Evolutionary conservation across 2,329 filamentous ascomycete species (phyloP).

Genomic region (Fusarium pininemorale): DNA sequence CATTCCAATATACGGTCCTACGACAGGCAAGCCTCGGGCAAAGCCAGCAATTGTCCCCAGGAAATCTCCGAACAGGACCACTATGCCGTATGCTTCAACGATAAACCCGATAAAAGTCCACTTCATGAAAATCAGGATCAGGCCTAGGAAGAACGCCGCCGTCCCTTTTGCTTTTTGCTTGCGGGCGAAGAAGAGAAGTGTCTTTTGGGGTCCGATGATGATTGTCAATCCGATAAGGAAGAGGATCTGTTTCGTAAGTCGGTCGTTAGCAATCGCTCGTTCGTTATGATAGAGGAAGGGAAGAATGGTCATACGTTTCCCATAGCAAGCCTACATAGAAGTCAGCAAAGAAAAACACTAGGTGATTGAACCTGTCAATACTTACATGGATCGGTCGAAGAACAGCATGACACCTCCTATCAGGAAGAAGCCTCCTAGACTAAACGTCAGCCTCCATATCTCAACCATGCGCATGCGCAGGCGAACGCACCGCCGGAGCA

Average conservation of each 20-base stretch:
- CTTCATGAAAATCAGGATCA: constrained; percentile 83
- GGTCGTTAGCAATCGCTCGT: constrained; percentile 23
- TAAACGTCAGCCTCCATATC: constrained; percentile 26
- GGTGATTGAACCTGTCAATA: constrained; percentile 28
- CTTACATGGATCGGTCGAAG: constrained; percentile 95
- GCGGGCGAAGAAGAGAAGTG: constrained; percentile 91
- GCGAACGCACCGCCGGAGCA: constrained; percentile 88
- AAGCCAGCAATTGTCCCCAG: constrained; percentile 91
- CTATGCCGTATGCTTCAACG: constrained; percentile 91
- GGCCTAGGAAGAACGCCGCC: constrained; percentile 83
- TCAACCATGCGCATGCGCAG: constrained; percentile 39
- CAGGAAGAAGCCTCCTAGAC: constrained; percentile 88
- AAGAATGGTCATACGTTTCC: constrained; percentile 76
- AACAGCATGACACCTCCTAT: constrained; percentile 95
- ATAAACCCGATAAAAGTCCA: constrained; percentile 94
- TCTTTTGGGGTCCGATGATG: constrained; percentile 93
- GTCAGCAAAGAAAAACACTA: constrained; percentile 89
- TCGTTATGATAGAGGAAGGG: constrained; percentile 5
- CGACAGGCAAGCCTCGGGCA: constrained; percentile 81
- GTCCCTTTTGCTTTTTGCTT: constrained; percentile 93
- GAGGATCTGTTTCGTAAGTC: constrained; percentile 73
- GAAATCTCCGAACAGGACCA: constrained; percentile 95
- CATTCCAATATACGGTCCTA: constrained; percentile 86
- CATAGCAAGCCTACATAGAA: constrained; percentile 83
- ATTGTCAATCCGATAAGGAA: constrained; percentile 97